Percentiles rank a stretch among this genome's conserved stretches.
These are phyloP conservation scores for Kurtzmaniella quercitrusa DNA, from an alignment of 1,139 yeast genomes.

Conservation along the genomic window DNA sequence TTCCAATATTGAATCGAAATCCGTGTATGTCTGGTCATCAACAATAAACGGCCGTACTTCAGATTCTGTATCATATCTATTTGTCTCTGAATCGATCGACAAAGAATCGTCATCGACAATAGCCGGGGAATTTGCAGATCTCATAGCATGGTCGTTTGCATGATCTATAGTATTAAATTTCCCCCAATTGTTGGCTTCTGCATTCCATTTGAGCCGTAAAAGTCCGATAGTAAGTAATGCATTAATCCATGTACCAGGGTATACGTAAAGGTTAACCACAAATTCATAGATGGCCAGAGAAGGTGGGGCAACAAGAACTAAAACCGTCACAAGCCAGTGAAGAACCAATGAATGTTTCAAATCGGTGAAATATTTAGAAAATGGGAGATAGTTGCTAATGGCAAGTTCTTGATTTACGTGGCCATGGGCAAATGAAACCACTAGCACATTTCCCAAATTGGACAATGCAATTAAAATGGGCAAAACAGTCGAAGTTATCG, in stretches of 20 bases:
- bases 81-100: slow-evolving; percentile 8
- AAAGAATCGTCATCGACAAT: slow-evolving; percentile 7
- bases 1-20: slow-evolving; percentile 19
- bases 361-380: slow-evolving; percentile 52
- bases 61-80: slow-evolving; percentile 9
- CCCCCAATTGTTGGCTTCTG: slow-evolving; percentile 30
- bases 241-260: slow-evolving; percentile 52
- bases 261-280: slow-evolving; percentile 45
- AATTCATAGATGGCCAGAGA: slow-evolving; percentile 46
- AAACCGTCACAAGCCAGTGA: slow-evolving; percentile 48
- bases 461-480: slow-evolving; percentile 73
- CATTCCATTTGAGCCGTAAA: slow-evolving; percentile 33
- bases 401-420: slow-evolving; percentile 75
- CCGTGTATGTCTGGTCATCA: slow-evolving; percentile 10
- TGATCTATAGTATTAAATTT: slow-evolving; percentile 15
- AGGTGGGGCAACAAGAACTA: slow-evolving; percentile 44
- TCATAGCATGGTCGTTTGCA: not conserved
- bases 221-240: slow-evolving; percentile 39
- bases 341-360: slow-evolving; percentile 41
- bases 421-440: slow-evolving; percentile 76
- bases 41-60: slow-evolving; percentile 10
- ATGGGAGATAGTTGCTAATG: slow-evolving; percentile 68
- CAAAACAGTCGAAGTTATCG: slow-evolving; percentile 56
- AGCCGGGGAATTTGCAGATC: slow-evolving; percentile 3
- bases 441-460: slow-evolving; percentile 74